These are phyloP conservation scores for Pyrus hybrid DNA, from an alignment of 331 rosid genomes.

Conservation along the genomic window DNA sequence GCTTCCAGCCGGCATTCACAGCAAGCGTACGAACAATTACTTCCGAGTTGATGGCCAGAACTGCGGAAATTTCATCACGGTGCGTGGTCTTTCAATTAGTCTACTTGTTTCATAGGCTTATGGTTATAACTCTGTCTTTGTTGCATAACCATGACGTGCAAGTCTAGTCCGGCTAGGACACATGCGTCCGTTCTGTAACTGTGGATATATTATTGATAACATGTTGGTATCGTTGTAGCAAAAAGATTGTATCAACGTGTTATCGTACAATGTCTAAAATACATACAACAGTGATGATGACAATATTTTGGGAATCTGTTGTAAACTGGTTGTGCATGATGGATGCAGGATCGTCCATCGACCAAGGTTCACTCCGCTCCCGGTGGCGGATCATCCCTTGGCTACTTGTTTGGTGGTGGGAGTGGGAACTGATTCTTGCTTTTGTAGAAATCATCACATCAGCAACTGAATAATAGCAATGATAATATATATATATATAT, in stretches of 20 bases:
- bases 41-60: slow-evolving; percentile 40
- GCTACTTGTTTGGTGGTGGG: slow-evolving; percentile 42
- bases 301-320: background rate
- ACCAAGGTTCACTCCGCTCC: slow-evolving; percentile 51
- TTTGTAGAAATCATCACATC: background rate
- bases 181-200: too few relatives aligned
- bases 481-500: background rate
- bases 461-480: background rate
- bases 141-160: background rate
- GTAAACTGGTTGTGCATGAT: background rate
- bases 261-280: too few relatives aligned
- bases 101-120: background rate
- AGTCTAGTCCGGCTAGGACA: background rate
- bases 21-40: slow-evolving; percentile 34
- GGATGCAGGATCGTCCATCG: slow-evolving; percentile 47
- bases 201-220: too few relatives aligned
- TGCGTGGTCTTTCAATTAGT: background rate
- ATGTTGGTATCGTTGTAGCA: too few relatives aligned
- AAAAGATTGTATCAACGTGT: too few relatives aligned
- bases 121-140: background rate
- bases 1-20: slow-evolving; percentile 32
- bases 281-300: too few relatives aligned
- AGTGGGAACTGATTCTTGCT: slow-evolving; percentile 15
- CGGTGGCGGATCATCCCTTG: slow-evolving; percentile 57
- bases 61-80: slow-evolving; percentile 52